These are phyloP conservation scores for Saposhnikovia divaricata DNA, from an alignment of 129 eudicot genomes.

Conservation along the genomic window DNA sequence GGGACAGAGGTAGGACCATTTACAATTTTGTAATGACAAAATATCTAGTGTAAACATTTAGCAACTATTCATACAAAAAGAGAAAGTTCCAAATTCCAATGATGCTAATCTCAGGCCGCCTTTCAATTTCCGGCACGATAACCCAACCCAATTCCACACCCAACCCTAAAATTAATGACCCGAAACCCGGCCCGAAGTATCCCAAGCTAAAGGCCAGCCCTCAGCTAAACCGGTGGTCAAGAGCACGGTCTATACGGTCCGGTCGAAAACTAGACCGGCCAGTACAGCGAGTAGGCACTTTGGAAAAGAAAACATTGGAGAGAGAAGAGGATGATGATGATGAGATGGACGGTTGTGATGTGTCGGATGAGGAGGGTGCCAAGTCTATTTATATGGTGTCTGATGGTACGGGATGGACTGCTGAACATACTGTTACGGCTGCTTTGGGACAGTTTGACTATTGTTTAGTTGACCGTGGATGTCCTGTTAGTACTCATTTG, in stretches of 20 bases:
- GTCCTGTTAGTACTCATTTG: slow-evolving; percentile 81
- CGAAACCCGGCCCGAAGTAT: slow-evolving; percentile 28
- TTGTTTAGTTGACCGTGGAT: slow-evolving; percentile 75
- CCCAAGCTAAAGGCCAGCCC: slow-evolving; percentile 55
- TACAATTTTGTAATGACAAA: no score
- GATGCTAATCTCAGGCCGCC: slow-evolving; percentile 29
- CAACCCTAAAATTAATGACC: slow-evolving; percentile 8
- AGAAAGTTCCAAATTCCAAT: not conserved
- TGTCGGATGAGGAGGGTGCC: slow-evolving; percentile 13
- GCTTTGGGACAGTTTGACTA: slow-evolving; percentile 88
- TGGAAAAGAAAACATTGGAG: slow-evolving; percentile 14
- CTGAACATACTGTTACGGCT: slow-evolving; percentile 76
- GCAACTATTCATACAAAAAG: not conserved
- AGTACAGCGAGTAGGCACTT: not conserved
- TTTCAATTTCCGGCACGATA: slow-evolving; percentile 8
- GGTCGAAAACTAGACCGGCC: slow-evolving; percentile 73
- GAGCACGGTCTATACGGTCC: slow-evolving; percentile 68
- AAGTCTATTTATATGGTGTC: slow-evolving; percentile 86
- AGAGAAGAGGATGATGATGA: not conserved
- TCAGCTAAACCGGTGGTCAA: slow-evolving; percentile 73
- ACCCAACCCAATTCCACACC: slow-evolving; percentile 25
- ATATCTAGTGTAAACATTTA: not conserved
- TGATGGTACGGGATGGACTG: slow-evolving; percentile 99
- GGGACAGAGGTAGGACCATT: no score
- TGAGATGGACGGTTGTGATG: slow-evolving; percentile 26